Percentiles rank a stretch among this genome's conserved stretches.
Evolutionary conservation across 2,329 filamentous ascomycete species (phyloP).

Genomic region (Colletotrichum brevisporum): DNA sequence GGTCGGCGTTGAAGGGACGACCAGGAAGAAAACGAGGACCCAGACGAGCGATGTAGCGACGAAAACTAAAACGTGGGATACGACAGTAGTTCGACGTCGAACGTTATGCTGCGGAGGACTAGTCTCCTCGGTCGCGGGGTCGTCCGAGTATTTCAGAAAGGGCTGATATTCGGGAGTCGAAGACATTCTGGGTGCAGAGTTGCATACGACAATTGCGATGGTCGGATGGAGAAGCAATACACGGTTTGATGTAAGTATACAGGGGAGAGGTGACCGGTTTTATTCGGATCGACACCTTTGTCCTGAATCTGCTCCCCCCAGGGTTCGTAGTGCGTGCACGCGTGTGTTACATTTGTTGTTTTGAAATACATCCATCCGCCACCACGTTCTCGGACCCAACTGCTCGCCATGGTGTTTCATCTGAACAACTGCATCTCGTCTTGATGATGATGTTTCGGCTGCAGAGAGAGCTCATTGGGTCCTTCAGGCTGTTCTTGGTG

Average conservation of each 20-base stretch:
- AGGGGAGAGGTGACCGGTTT: slow-evolving; percentile 18
- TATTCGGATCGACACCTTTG: slow-evolving; percentile 11
- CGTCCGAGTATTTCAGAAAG: slow-evolving; percentile 42
- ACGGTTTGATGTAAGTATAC: fast-evolving
- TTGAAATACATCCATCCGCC: slow-evolving; percentile 3
- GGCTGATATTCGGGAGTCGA: slow-evolving; percentile 40
- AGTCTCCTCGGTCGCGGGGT: slow-evolving; percentile 39
- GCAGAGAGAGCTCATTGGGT: background rate
- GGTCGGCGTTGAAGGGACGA: slow-evolving; percentile 17
- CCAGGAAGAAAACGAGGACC: slow-evolving; percentile 41
- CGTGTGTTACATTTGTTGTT: slow-evolving; percentile 28
- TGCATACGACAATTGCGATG: slow-evolving; percentile 21
- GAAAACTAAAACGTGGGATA: slow-evolving; percentile 41
- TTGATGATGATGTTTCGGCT: slow-evolving; percentile 18
- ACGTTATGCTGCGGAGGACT: slow-evolving; percentile 12
- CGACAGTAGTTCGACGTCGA: slow-evolving; percentile 23
- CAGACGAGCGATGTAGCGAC: slow-evolving; percentile 44
- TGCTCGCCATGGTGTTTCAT: slow-evolving; percentile 22
- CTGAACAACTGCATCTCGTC: background rate
- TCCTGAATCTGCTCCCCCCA: background rate
- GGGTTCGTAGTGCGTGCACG: slow-evolving; percentile 7
- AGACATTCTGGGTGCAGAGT: slow-evolving; percentile 33
- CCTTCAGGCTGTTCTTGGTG: background rate
- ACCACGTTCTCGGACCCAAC: background rate
- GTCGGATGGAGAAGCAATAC: slow-evolving; percentile 2